phyloP scores from a whole-genome alignment of 495 filamentous ascomycete species.

The Daldinia loculata region DNA sequence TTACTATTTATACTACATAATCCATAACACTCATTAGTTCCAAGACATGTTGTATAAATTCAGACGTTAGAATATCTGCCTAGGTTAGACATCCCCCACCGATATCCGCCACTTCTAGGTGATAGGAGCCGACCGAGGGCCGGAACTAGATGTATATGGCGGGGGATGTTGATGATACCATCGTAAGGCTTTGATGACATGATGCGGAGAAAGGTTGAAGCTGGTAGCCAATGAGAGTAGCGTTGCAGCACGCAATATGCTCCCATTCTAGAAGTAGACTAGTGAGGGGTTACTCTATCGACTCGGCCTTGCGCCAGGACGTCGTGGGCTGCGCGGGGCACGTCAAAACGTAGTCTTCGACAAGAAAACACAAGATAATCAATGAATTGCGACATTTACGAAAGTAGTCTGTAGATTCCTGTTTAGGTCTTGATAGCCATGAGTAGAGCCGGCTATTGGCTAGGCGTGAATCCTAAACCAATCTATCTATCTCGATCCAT shows the following conservation, averaged over 20 bases:
- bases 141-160: slow-evolving; percentile 3
- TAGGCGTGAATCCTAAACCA: slow-evolving; percentile 9
- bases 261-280: slow-evolving; percentile 30
- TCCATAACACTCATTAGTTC: background rate
- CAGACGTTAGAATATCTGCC: background rate
- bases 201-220: slow-evolving; percentile 36
- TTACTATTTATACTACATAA: background rate
- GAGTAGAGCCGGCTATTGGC: slow-evolving; percentile 20
- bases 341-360: slow-evolving; percentile 9
- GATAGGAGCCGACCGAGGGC: slow-evolving; percentile 27
- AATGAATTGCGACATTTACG: slow-evolving; percentile 38
- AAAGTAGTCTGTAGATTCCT: slow-evolving; percentile 17
- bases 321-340: slow-evolving; percentile 35
- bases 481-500: slow-evolving; percentile 3
- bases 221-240: slow-evolving; percentile 36
- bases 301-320: slow-evolving; percentile 16
- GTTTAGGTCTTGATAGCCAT: slow-evolving; percentile 24
- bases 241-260: slow-evolving; percentile 42
- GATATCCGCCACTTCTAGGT: slow-evolving; percentile 19
- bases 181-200: slow-evolving; percentile 43
- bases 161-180: slow-evolving; percentile 40
- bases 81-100: too few relatives aligned
- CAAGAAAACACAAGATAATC: slow-evolving; percentile 33
- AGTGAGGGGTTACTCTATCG: slow-evolving; percentile 42
- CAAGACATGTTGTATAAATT: background rate